Base-by-base conservation (phyloP, 805 yeast species). In the Brettanomyces naardenensis region DNA sequence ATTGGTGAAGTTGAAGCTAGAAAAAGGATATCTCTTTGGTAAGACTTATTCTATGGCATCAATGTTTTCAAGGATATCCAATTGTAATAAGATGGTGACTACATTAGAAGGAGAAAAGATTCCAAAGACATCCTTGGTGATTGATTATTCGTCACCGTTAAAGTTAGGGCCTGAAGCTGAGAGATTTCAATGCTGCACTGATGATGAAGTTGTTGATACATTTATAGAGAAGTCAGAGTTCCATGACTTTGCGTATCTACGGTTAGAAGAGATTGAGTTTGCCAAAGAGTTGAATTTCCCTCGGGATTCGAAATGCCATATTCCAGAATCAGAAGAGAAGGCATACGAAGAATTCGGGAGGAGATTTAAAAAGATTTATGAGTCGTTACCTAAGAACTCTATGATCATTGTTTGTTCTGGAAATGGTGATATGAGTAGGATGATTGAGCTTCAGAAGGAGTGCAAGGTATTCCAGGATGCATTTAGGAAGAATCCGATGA, bases 11-110 rank as follows among this genome's bases (percentile, higher is more conserved):
- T 48, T 77, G 46, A 88, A 89, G 52, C 58, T 88, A 11, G 58
- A 65, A 4, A 76, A 79, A 39, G 97, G 96, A 1, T 53, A 60
- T 5, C 59, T 67, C 3, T 82, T 71, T 57, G 97, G 97, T 0
- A 61, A 62, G 39, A 62, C 62, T 4, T 46, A 65, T 7, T 58
- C 61, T 35, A 68, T 69, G 2, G 67, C 64, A 34, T 61, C 66
- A 17, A 51, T 75, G 4, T 71, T 66, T 43, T 56, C 60, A 5
- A 62, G 64, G 31, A 46, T 73, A n/a, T 29, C 52, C 3, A 39
- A 45, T 3, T 44, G 42, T 6, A 47, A 52, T 30, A 55, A 54
- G 36, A 35, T 44, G 21, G 39, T 48, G 13, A 35, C 47, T n/a
- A 28, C 43, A 5, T 15, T 36, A 3, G 42, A 46, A 34, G 57